Evolutionary conservation across 2,329 filamentous ascomycete species (phyloP), one percentile per base, ranked within the genome.

Genomic region (Ascochyta fabae): DNA sequence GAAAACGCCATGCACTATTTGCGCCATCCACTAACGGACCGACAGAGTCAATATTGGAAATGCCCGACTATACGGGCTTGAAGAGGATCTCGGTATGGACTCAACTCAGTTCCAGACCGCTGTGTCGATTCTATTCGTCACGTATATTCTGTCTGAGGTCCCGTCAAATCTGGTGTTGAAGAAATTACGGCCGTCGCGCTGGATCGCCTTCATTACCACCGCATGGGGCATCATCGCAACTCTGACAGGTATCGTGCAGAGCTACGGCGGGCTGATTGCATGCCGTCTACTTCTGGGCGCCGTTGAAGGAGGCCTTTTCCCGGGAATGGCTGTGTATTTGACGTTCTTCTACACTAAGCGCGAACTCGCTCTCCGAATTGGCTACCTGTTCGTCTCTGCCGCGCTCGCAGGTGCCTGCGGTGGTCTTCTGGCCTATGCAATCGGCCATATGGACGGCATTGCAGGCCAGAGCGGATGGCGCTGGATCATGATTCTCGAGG

Each of bases 321-420:
- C 89, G 0, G 88, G 88, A 0, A 75, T 89, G 61, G 86, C 84
- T 5, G 76, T 88, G 16, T 91, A 91, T 63, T 80, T 92, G 16
- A 91, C 89, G 0, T 83, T 91, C 61, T 92, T 91, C 79, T 92
- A 92, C 76, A 89, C 86, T 42, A 89, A 88, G 67, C 81, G 83
- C 26, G 89, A 92, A 73, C 82, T 92, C 1, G 89, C 88, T 4
- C 75, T 91, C 38, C 85, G 90, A 2, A 86, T 91, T 3, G 88
- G 87, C 1, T 91, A 90, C 63, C 80, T 92, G 0, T 91, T 92
- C 68, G 86, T 89, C 46, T 85, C 82, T 39, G 84, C 89, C 1
- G 89, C 90, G 1, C 78, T 91, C 3, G 88, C 89, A 0, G 90
- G 90, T 2, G 89, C 88, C 1, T 83, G 86, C 23, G 89, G 90